phyloP scores from a whole-genome alignment of 116 monocot species.

The Trichopus zeylanicus region DNA sequence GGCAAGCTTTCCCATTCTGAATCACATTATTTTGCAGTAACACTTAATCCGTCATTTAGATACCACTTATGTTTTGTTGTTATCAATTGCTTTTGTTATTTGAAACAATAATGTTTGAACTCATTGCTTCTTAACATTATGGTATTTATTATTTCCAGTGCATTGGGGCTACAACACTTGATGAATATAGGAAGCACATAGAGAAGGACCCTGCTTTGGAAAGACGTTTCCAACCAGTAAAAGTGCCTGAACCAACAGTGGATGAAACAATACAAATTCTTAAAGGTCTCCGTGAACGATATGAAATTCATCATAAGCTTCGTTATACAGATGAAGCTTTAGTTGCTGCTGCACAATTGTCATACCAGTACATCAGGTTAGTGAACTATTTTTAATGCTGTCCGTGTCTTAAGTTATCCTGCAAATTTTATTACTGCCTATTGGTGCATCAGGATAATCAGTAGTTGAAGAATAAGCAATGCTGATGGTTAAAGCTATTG shows the following conservation, averaged over 20 bases:
- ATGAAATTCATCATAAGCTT: conserved; percentile 12
- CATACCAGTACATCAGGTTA: conserved; percentile 19
- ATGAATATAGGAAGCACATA: conserved; percentile 12
- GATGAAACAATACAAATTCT: conserved; percentile 15
- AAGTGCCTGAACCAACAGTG: conserved; percentile 9
- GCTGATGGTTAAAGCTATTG: too few relatives aligned
- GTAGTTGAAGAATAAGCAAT: too few relatives aligned
- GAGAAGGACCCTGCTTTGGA: conserved; percentile 16
- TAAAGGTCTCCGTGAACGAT: conserved; percentile 9
- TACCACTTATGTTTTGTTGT: not conserved
- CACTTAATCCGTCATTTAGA: too few relatives aligned
- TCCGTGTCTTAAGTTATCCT: too few relatives aligned
- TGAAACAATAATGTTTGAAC: too few relatives aligned
- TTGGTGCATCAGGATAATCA: too few relatives aligned
- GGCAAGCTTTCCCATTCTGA: too few relatives aligned
- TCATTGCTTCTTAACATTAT: too few relatives aligned
- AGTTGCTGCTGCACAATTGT: conserved; percentile 14
- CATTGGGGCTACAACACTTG: conserved; percentile 16
- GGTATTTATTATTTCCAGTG: conserved; percentile 3
- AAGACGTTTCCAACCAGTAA: conserved; percentile 11
- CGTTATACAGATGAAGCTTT: conserved; percentile 4
- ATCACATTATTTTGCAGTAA: too few relatives aligned
- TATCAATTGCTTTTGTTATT: not conserved
- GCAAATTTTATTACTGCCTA: too few relatives aligned
- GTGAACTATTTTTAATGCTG: too few relatives aligned